A percentile compares a stretch with the other conserved stretches of the same genome.
Conservation (phyloP, 2,329 filamentous ascomycete genomes). For the Ophiocordyceps camponoti-leonardi region DNA sequence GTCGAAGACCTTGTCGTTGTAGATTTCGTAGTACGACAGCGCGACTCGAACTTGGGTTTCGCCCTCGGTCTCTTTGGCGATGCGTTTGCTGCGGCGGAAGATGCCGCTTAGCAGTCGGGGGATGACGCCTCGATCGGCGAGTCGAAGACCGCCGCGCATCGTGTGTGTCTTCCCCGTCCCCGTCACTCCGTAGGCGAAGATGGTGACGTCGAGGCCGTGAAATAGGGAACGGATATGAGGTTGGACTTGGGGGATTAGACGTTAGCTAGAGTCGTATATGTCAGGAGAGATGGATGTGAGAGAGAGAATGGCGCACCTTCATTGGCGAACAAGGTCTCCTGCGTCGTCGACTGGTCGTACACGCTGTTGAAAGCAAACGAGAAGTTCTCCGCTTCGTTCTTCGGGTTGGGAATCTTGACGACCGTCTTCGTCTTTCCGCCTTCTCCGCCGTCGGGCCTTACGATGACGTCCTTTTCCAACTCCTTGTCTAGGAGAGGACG, state of each 20-base stretch:
- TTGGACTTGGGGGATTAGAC: slow-evolving; percentile 61
- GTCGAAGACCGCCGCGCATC: slow-evolving; percentile 78
- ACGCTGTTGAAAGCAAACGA: slow-evolving; percentile 91
- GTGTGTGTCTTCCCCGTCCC: slow-evolving; percentile 93
- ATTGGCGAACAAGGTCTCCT: slow-evolving; percentile 75
- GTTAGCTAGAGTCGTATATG: not conserved
- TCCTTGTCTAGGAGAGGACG: slow-evolving; percentile 77
- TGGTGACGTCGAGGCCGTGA: slow-evolving; percentile 69
- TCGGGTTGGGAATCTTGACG: slow-evolving; percentile 83
- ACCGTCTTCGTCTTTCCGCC: slow-evolving; percentile 45
- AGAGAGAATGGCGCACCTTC: slow-evolving; percentile 44
- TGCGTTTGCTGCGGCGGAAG: slow-evolving; percentile 71
- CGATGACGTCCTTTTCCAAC: slow-evolving; percentile 73
- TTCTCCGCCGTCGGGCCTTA: slow-evolving; percentile 47
- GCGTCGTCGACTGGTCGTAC: slow-evolving; percentile 63
- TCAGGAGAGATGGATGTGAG: not conserved
- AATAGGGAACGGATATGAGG: slow-evolving; percentile 87
- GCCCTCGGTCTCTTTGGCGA: slow-evolving; percentile 60
- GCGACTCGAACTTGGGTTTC: slow-evolving; percentile 53
- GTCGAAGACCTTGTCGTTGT: slow-evolving; percentile 91
- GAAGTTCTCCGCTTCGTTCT: slow-evolving; percentile 80
- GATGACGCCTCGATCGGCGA: slow-evolving; percentile 77
- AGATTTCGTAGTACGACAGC: slow-evolving; percentile 90
- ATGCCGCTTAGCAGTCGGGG: slow-evolving; percentile 71
- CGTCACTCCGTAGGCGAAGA: slow-evolving; percentile 87